phyloP scores from a whole-genome alignment of 345 rosid genomes.

The Corymbia maculata region DNA sequence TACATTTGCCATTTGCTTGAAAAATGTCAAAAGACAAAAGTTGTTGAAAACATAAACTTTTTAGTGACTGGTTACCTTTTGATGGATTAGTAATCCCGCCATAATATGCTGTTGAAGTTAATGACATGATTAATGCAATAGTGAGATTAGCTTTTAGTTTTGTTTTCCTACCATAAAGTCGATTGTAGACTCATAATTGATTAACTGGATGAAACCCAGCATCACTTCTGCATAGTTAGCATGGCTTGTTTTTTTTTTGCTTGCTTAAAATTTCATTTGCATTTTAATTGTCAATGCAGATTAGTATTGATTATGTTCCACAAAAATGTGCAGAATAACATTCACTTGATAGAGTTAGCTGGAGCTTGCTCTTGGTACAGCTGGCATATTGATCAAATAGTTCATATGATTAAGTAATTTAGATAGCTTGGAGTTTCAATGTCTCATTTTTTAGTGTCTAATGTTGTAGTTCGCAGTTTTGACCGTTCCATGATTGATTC shows the following conservation, averaged over 20 bases:
- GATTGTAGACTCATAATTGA: neutral
- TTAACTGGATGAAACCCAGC: neutral
- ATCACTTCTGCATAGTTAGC: neutral
- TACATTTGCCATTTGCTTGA: neutral
- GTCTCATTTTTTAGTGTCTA: neutral
- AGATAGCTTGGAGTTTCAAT: neutral
- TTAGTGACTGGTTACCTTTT: neutral
- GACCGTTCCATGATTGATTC: slow-evolving; percentile 75
- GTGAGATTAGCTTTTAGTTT: neutral
- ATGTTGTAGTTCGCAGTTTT: slow-evolving; percentile 55
- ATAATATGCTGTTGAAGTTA: neutral
- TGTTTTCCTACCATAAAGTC: neutral
- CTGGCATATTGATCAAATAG: neutral
- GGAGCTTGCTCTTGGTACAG: neutral
- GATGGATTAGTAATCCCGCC: neutral
- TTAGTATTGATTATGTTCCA: neutral
- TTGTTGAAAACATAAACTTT: neutral
- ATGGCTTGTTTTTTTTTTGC: neutral
- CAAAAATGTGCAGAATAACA: neutral
- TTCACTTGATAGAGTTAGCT: neutral
- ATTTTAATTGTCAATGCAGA: neutral
- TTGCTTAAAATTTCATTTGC: neutral
- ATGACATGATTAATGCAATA: neutral
- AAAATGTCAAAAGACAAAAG: neutral
- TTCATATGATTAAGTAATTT: neutral